These are phyloP conservation scores for Stellera chamaejasme DNA, from an alignment of 345 rosid species.

Conservation along the genomic window DNA sequence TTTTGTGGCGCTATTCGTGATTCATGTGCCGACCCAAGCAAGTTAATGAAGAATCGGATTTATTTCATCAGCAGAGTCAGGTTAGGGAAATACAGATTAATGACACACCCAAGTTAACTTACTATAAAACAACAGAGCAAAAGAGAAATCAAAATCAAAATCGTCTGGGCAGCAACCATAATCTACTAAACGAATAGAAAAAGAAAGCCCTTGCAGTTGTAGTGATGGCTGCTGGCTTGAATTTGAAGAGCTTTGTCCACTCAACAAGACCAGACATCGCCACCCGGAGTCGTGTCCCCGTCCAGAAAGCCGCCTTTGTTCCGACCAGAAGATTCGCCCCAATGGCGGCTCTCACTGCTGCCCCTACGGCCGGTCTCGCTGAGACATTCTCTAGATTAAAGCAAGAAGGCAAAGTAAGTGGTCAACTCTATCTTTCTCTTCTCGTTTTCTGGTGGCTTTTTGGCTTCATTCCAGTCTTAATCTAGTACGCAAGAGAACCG, in stretches of 20 bases:
- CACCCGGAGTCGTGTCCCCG: constrained; percentile 13
- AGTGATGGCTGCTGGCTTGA: constrained; percentile 25
- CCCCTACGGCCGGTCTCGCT: constrained; percentile 37
- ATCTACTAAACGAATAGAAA: too few relatives aligned
- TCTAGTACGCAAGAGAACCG: not conserved
- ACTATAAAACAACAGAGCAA: too few relatives aligned
- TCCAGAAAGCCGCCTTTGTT: constrained; percentile 15
- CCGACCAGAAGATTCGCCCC: constrained; percentile 30
- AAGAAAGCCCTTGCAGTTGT: too few relatives aligned
- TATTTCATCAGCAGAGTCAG: too few relatives aligned
- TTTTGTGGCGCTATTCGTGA: too few relatives aligned
- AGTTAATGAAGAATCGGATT: too few relatives aligned
- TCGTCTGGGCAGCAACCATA: too few relatives aligned
- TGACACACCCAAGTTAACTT: too few relatives aligned
- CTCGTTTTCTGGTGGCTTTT: not conserved
- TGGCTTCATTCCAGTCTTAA: not conserved
- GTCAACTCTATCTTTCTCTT: not conserved
- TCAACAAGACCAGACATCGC: constrained; percentile 23
- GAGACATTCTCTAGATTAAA: constrained; percentile 59
- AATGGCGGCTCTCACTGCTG: constrained; percentile 47
- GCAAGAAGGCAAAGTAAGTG: constrained; percentile 53
- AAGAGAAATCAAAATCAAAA: too few relatives aligned
- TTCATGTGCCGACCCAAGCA: too few relatives aligned
- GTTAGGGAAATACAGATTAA: too few relatives aligned
- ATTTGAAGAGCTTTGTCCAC: constrained; percentile 19